Evolutionary conservation across 768 basidiomycete species (phyloP), one percentile per base, ranked within the genome.

Genomic region (Lactifluus hygrophoroides): DNA sequence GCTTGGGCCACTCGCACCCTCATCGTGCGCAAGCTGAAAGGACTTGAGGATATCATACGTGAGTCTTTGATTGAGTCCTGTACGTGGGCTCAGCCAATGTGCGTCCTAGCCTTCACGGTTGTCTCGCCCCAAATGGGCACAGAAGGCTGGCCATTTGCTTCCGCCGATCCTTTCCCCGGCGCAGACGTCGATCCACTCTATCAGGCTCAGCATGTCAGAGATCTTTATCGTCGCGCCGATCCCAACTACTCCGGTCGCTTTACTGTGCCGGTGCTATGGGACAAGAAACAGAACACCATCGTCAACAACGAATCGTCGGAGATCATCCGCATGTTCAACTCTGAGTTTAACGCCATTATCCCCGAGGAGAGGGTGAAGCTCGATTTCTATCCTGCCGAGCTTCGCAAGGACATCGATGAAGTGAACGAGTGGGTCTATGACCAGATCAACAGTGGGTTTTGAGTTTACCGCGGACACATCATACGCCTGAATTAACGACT

Each of bases 261-360:
- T 76, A 93, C 92, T 2, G 90, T 93, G 9, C 94, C 94, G 5
- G 72, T 92, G 34, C 76, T 99, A 5, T 99, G 92, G 90, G 96
- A 98, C 74, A 94, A 85, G 75, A 90, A 94, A 70, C 74, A 69
- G 43, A 74, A 85, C 45, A 88, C 86, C 40, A 88, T 97, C 64
- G 96, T 99, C 57, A 97, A 93, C 76, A 98, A 97, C 69, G 95
- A 99, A 69, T 87, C 85, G 63, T 84, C 88, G 2, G 95, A 98
- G 73, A 94, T 98, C 68, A 92, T 98, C 67, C 85, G 95, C 56
- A 88, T 95, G 8, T 81, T 98, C 74, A 97, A 99, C 72, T 77
- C 79, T 7, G 85, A 80, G 1, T 94, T 95, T 75, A 85, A 96
- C 69, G 75, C 84, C 21, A 65, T 86, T 19, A 57, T 96, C 7